Evolutionary conservation across 1,139 yeast genomes (phyloP).

Genomic region (Suhomyces bokatorum): DNA sequence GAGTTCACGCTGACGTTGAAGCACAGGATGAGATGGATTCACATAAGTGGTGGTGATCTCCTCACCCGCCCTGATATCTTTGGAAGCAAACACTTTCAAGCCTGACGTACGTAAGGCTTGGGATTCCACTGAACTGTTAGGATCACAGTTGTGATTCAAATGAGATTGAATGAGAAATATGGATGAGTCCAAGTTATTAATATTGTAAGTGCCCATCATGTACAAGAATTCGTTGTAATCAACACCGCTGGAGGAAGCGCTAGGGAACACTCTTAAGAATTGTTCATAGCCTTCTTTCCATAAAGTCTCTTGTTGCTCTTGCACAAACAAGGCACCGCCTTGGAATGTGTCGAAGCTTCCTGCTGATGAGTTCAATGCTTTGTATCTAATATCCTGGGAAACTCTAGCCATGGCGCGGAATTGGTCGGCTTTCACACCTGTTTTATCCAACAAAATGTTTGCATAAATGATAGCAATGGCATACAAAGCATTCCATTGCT

Average conservation of each 20-base stretch:
- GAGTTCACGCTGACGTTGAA: conserved; percentile 64
- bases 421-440: conserved; percentile 40
- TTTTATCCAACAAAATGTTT: conserved; percentile 44
- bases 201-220: conserved; percentile 70
- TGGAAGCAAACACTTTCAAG: conserved; percentile 57
- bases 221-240: conserved; percentile 56
- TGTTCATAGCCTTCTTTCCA: conserved; percentile 60
- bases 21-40: conserved; percentile 62
- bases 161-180: conserved; percentile 66
- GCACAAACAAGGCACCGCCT: conserved; percentile 53
- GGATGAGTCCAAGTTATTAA: conserved; percentile 69
- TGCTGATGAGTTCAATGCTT: conserved; percentile 59
- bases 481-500: conserved; percentile 69
- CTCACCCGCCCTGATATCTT: conserved; percentile 62
- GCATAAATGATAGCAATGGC: conserved; percentile 64
- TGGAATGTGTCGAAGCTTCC: conserved; percentile 53
- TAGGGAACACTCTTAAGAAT: conserved; percentile 54
- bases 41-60: conserved; percentile 73
- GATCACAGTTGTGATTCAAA: conserved; percentile 75
- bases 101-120: conserved; percentile 51
- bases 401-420: conserved; percentile 68
- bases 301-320: conserved; percentile 58
- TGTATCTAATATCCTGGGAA: conserved; percentile 64
- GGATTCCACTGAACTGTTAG: conserved; percentile 59
- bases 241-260: conserved; percentile 27